Conservation (phyloP, 2,329 filamentous ascomycete species). For the Hypomyces perniciosus region DNA sequence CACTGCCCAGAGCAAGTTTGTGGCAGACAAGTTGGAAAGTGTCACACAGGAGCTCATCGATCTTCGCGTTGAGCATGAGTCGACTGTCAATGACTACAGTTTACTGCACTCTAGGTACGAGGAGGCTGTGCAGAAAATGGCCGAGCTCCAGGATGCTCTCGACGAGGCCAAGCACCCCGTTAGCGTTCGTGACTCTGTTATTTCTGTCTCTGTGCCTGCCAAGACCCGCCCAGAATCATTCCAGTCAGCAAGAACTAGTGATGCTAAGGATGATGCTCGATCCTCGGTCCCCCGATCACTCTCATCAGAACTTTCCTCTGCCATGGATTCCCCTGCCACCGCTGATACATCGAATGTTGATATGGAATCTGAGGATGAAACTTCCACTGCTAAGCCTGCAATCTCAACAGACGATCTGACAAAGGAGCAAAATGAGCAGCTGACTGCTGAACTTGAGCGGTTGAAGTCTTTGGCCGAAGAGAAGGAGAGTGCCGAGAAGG, state of each 20-base stretch:
- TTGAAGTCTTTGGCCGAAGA: conserved; percentile 66
- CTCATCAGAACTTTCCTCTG: conserved; percentile 88
- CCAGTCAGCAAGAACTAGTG: conserved; percentile 69
- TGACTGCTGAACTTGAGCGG: conserved; percentile 59
- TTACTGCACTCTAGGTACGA: conserved; percentile 84
- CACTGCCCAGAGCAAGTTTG: conserved; percentile 75
- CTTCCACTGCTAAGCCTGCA: conserved; percentile 40
- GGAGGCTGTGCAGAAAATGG: conserved; percentile 73
- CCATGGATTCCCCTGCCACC: conserved; percentile 66
- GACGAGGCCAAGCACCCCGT: conserved; percentile 68
- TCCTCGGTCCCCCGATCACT: conserved; percentile 79
- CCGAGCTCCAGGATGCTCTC: conserved; percentile 77
- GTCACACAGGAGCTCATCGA: conserved; percentile 90
- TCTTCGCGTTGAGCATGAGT: conserved; percentile 84
- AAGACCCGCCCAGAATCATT: conserved; percentile 67
- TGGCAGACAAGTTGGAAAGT: conserved; percentile 86
- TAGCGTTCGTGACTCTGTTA: conserved; percentile 48
- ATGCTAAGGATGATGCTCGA: conserved; percentile 57
- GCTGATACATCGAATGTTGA: conserved; percentile 58
- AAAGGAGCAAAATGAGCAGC: conserved; percentile 24
- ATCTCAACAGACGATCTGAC: conserved; percentile 34
- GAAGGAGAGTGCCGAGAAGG: conserved; percentile 67
- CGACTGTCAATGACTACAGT: conserved; percentile 74
- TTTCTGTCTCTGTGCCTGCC: conserved; percentile 46
- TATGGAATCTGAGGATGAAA: conserved; percentile 32